These are phyloP conservation scores for Aspergillus puulaauensis DNA, from an alignment of 2,329 filamentous ascomycete genomes.

Conservation along the genomic window DNA sequence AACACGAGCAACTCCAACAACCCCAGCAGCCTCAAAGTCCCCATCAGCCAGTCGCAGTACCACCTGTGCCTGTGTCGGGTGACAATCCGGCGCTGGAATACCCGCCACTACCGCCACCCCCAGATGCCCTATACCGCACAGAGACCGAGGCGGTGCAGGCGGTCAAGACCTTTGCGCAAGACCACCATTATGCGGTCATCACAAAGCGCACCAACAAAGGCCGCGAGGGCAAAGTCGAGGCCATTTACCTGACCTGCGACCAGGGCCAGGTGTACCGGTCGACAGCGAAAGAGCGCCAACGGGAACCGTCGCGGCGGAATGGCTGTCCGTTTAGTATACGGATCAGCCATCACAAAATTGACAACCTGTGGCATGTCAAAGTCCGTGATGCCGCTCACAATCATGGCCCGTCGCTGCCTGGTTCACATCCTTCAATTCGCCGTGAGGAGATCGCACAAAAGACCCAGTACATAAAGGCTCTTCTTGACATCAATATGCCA, in stretches of 20 bases:
- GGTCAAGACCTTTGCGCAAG: constrained; percentile 8
- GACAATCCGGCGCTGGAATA: not conserved
- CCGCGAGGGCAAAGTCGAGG: constrained; percentile 8
- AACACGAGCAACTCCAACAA: not conserved
- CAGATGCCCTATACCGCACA: constrained; percentile 6
- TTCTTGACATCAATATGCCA: constrained; percentile 12
- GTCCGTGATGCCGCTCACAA: constrained; percentile 8
- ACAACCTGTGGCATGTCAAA: constrained; percentile 11
- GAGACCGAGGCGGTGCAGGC: constrained; percentile 10
- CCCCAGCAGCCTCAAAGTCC: not conserved
- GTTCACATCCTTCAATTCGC: constrained; percentile 9
- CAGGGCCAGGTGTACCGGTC: constrained; percentile 10
- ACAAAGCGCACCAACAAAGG: constrained; percentile 14
- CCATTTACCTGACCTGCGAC: constrained; percentile 14
- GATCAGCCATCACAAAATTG: constrained; percentile 12
- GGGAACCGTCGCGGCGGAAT: constrained; percentile 7
- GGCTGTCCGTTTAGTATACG: constrained; percentile 11
- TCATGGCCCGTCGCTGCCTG: constrained; percentile 9
- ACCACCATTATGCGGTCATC: constrained; percentile 10
- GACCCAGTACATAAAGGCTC: constrained; percentile 12
- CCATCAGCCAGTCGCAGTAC: not conserved
- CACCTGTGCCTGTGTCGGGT: not conserved
- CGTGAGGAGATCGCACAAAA: constrained; percentile 11
- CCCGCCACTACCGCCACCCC: constrained; percentile 6
- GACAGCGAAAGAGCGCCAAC: constrained; percentile 7